Evolutionary conservation across 352 stramenopile species (phyloP).

Genomic region (Globisporangium canariense): DNA sequence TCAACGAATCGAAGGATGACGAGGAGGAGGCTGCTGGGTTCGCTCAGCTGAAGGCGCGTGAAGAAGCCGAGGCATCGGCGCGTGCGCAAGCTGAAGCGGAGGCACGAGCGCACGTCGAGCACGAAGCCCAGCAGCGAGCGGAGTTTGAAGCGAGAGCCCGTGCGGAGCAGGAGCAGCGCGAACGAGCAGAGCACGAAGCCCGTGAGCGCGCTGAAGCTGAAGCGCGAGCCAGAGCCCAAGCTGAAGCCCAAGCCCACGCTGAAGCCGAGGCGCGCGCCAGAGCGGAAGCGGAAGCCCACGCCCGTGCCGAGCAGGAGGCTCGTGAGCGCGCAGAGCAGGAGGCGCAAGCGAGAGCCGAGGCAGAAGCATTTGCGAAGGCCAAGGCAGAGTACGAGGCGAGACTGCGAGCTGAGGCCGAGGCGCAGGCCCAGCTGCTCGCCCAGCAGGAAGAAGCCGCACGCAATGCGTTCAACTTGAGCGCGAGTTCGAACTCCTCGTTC

Average conservation of each 20-base stretch:
- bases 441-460: conserved; percentile 26
- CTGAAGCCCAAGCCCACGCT: conserved; percentile 26
- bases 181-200: conserved; percentile 27
- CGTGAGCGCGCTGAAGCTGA: conserved; percentile 19
- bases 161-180: conserved; percentile 22
- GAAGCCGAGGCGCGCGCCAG: conserved; percentile 25
- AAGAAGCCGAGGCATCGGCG: background rate
- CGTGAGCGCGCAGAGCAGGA: conserved; percentile 19
- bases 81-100: conserved; percentile 7
- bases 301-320: conserved; percentile 19
- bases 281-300: conserved; percentile 25
- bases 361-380: conserved; percentile 17
- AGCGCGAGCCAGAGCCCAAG: conserved; percentile 25
- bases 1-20: background rate
- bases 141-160: conserved; percentile 19
- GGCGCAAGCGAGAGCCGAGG: background rate
- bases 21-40: background rate
- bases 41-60: background rate
- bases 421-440: conserved; percentile 15
- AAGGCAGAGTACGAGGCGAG: conserved; percentile 26
- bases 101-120: conserved; percentile 7
- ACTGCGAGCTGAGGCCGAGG: conserved; percentile 25
- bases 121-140: conserved; percentile 19
- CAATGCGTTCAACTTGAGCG: conserved; percentile 24
- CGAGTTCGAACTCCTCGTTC: conserved; percentile 17